phyloP scores from a whole-genome alignment of 805 yeast species.

The Isabelozyma gotoi region DNA sequence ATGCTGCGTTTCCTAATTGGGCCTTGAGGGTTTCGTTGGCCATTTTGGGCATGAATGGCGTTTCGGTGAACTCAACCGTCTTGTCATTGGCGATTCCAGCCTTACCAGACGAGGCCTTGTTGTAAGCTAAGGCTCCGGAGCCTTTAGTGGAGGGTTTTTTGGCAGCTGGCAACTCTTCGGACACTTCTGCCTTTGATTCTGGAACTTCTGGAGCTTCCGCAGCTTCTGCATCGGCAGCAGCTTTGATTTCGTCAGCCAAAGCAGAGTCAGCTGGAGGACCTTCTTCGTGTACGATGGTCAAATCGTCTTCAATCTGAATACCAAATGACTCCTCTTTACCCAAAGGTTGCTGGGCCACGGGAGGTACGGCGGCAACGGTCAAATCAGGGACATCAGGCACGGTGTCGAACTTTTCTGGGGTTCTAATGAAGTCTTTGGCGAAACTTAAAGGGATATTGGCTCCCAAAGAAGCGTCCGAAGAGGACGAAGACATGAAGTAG shows the following conservation, averaged over 20 bases:
- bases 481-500: slow-evolving; percentile 24
- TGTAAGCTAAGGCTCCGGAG: background rate
- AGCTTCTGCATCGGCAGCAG: background rate
- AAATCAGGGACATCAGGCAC: background rate
- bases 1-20: slow-evolving; percentile 85
- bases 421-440: slow-evolving; percentile 5
- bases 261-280: background rate
- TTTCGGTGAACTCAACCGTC: slow-evolving; percentile 24
- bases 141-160: no score
- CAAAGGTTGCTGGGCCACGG: background rate
- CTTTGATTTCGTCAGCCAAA: background rate
- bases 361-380: background rate
- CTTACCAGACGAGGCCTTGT: background rate
- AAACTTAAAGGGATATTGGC: slow-evolving; percentile 20
- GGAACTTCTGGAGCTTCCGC: background rate
- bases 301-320: background rate
- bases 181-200: slow-evolving; percentile 1
- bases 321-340: background rate
- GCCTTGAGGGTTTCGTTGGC: slow-evolving; percentile 80
- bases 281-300: background rate
- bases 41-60: slow-evolving; percentile 91
- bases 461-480: slow-evolving; percentile 18
- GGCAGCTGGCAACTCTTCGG: background rate
- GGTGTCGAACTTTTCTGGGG: background rate
- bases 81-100: background rate